These are phyloP conservation scores for Aspergillus fumigatus DNA, from an alignment of 2,329 filamentous ascomycete species.

Conservation along the genomic window DNA sequence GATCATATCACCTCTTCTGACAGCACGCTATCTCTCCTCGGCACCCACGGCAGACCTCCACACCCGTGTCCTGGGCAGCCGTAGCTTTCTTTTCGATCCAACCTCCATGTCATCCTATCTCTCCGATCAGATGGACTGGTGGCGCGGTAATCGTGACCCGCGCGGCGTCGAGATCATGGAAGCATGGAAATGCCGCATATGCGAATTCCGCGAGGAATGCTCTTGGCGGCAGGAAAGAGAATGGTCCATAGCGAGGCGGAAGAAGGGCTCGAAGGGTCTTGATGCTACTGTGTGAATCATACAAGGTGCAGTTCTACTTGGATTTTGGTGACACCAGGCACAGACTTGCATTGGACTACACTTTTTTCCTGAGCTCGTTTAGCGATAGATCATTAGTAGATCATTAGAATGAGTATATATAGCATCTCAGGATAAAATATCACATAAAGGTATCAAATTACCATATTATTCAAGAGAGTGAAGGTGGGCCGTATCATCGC, in stretches of 20 bases:
- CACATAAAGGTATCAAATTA: not conserved
- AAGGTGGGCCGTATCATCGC: no score
- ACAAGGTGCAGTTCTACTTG: not conserved
- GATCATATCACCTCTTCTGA: conserved; percentile 41
- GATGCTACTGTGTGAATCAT: not conserved
- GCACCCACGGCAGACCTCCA: conserved; percentile 20
- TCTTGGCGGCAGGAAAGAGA: conserved; percentile 71
- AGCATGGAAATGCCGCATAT: conserved; percentile 80
- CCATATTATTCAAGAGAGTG: not conserved
- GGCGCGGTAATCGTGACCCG: conserved; percentile 69
- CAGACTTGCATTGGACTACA: not conserved
- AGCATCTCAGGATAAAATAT: not conserved
- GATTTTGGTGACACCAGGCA: not conserved
- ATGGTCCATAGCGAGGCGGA: conserved; percentile 46
- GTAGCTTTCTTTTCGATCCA: conserved; percentile 63
- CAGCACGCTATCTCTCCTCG: conserved; percentile 41
- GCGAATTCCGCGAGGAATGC: conserved; percentile 77
- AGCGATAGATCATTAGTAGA: not conserved
- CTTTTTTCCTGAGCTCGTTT: not conserved
- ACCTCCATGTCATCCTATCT: conserved; percentile 63
- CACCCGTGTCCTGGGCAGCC: conserved; percentile 46
- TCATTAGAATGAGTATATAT: not conserved
- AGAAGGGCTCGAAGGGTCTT: conserved; percentile 19
- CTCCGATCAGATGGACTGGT: conserved; percentile 72
- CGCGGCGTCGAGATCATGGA: conserved; percentile 77